phyloP scores from a whole-genome alignment of 352 stramenopile genomes.

The Phytophthora palmivora region DNA sequence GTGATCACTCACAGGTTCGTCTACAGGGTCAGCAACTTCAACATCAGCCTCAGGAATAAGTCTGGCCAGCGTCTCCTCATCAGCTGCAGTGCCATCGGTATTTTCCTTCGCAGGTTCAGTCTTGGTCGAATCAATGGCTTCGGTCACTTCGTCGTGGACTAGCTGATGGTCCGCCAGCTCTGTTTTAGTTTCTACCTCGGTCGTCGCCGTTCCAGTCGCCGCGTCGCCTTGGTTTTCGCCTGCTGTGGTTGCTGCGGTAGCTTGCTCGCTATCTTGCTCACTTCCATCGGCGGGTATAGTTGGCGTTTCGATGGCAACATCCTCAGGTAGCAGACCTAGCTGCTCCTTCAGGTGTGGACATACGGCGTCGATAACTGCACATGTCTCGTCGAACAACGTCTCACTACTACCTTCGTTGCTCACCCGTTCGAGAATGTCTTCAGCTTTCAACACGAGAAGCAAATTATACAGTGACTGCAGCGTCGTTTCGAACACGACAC shows the following conservation, averaged over 20 bases:
- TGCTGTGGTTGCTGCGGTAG: neutral
- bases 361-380: constrained; percentile 72
- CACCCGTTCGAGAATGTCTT: constrained; percentile 70
- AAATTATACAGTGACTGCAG: constrained; percentile 89
- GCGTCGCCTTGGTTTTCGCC: constrained; percentile 1
- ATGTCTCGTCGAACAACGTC: constrained; percentile 77
- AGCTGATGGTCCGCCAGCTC: constrained; percentile 9
- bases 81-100: constrained; percentile 3
- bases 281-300: constrained; percentile 10
- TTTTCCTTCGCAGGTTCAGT: constrained; percentile 6
- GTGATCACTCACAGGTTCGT: constrained; percentile 14
- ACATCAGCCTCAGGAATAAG: constrained; percentile 28
- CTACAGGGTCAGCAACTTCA: constrained; percentile 26
- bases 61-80: constrained; percentile 32
- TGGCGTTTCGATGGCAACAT: constrained; percentile 28
- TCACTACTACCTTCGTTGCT: constrained; percentile 48
- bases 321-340: constrained; percentile 60
- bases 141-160: constrained; percentile 12
- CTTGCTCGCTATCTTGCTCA: constrained; percentile 21
- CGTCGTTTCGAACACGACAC: constrained; percentile 86
- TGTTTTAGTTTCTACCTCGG: constrained; percentile 6
- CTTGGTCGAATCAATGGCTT: neutral
- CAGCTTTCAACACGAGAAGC: constrained; percentile 82
- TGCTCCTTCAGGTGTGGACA: constrained; percentile 84
- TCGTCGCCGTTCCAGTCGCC: neutral